A percentile compares a stretch with the other conserved stretches of the same genome.
Conservation (phyloP, 768 basidiomycete genomes). For the Panellus pusillus region DNA sequence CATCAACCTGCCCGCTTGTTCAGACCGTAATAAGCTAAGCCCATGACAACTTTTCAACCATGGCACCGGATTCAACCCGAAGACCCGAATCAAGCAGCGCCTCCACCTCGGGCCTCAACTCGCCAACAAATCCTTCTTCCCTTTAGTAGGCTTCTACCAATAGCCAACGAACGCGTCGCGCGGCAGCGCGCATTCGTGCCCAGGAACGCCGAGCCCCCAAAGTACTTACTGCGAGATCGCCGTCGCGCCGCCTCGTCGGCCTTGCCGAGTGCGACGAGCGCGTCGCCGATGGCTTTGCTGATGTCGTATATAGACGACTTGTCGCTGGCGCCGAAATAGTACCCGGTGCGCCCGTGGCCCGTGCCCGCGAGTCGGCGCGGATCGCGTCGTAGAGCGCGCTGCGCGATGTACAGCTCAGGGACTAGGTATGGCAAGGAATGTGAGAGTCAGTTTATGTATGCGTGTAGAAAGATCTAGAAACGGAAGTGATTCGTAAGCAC, state of each 20-base stretch:
- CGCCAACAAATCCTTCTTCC: slow-evolving; percentile 40
- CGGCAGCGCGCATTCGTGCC: slow-evolving; percentile 39
- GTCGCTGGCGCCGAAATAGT: slow-evolving; percentile 54
- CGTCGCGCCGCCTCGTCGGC: slow-evolving; percentile 32
- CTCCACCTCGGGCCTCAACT: slow-evolving; percentile 42
- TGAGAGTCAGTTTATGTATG: too few relatives aligned
- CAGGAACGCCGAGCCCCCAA: slow-evolving; percentile 32
- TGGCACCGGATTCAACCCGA: too few relatives aligned
- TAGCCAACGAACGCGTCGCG: neutral
- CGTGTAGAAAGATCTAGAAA: neutral
- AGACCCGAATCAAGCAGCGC: slow-evolving; percentile 10
- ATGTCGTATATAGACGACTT: slow-evolving; percentile 48
- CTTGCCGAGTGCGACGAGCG: slow-evolving; percentile 38
- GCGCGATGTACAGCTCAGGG: slow-evolving; percentile 41
- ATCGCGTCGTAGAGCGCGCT: slow-evolving; percentile 42
- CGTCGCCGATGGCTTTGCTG: slow-evolving; percentile 38
- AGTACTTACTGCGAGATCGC: too few relatives aligned
- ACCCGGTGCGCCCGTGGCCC: slow-evolving; percentile 50
- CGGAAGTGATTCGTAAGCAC: slow-evolving; percentile 28
- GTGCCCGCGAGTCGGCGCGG: slow-evolving; percentile 24
- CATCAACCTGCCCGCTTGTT: too few relatives aligned
- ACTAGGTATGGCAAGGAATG: slow-evolving; percentile 31
- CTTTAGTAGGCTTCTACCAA: slow-evolving; percentile 25
- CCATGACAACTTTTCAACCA: too few relatives aligned
- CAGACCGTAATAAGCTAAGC: too few relatives aligned